Evolutionary conservation across 805 yeast species (phyloP).

Genomic region (Candida ortonii): DNA sequence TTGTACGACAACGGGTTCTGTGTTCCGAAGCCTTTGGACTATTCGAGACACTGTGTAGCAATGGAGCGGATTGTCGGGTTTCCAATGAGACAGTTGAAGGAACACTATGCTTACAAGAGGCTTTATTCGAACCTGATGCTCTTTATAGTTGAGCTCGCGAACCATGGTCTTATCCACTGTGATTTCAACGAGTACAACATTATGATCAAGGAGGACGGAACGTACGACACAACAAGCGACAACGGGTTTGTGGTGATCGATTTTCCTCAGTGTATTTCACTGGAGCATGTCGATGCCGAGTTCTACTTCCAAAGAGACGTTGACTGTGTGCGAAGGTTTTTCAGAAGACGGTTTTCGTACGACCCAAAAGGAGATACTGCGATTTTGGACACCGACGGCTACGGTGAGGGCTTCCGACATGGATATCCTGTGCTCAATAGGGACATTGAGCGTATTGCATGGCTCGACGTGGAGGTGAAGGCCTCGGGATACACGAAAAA

Average conservation of each 20-base stretch:
- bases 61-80: conserved; percentile 92
- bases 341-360: conserved; percentile 73
- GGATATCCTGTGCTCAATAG: conserved; percentile 77
- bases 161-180: conserved; percentile 91
- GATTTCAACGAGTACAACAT: conserved; percentile 97
- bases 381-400: conserved; percentile 77
- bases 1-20: conserved; percentile 70
- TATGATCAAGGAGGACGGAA: conserved; percentile 61
- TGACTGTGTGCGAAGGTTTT: conserved; percentile 81
- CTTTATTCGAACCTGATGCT: conserved; percentile 84
- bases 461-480: conserved; percentile 79
- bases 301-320: conserved; percentile 90
- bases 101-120: conserved; percentile 64
- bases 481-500: conserved; percentile 79
- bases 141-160: conserved; percentile 79
- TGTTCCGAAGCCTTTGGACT: conserved; percentile 88
- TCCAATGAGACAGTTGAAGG: conserved; percentile 80
- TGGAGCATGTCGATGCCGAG: conserved; percentile 86
- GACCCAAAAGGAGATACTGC: conserved; percentile 63
- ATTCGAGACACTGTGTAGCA: conserved; percentile 85
- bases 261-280: conserved; percentile 97
- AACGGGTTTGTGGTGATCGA: conserved; percentile 87
- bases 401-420: conserved; percentile 72
- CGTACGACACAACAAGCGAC: conserved; percentile 49
- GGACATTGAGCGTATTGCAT: conserved; percentile 66